Percentiles rank a stretch among this genome's conserved stretches.
phyloP scores from a whole-genome alignment of 164 flowering plant genomes.

The Umbilicus rupestris region DNA sequence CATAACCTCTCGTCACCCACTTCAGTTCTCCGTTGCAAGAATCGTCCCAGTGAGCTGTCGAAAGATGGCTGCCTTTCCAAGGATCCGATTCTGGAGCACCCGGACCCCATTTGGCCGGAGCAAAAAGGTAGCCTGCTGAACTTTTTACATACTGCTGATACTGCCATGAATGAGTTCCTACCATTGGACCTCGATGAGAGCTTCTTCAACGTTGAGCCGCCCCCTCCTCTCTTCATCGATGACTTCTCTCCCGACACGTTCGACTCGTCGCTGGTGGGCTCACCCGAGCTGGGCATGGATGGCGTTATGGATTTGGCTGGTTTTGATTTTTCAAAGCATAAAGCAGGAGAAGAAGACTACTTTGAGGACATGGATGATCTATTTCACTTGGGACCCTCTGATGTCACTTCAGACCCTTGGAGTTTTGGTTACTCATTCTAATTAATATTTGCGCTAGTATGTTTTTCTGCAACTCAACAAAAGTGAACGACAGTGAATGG shows the following conservation, averaged over 20 bases:
- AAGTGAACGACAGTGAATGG: too few relatives aligned
- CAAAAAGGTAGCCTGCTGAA: conserved; percentile 12
- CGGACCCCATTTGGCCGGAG: too few relatives aligned
- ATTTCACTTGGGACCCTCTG: conserved; percentile 24
- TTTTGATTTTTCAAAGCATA: conserved; percentile 6
- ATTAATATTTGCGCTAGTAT: too few relatives aligned
- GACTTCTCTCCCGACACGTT: conserved; percentile 2
- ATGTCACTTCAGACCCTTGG: conserved; percentile 10
- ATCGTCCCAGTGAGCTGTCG: conserved; percentile 13
- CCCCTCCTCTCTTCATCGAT: conserved; percentile 12
- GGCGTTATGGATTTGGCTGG: conserved; percentile 22
- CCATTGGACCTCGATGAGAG: conserved; percentile 29
- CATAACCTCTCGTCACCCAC: conserved; percentile 46
- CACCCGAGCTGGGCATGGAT: too few relatives aligned
- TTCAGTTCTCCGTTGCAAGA: conserved; percentile 53
- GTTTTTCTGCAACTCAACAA: too few relatives aligned
- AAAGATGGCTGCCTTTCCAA: conserved; percentile 10
- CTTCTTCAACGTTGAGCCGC: conserved; percentile 20
- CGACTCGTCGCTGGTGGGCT: too few relatives aligned
- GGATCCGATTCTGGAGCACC: conserved; percentile 2
- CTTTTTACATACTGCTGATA: background rate
- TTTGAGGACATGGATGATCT: conserved; percentile 34
- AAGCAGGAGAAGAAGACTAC: conserved; percentile 30
- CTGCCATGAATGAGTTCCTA: conserved; percentile 14
- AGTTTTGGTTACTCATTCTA: too few relatives aligned